Percentiles rank a stretch among this genome's conserved stretches.
phyloP scores from a whole-genome alignment of 169 alveolate species.

The Plasmodium yoelii region DNA sequence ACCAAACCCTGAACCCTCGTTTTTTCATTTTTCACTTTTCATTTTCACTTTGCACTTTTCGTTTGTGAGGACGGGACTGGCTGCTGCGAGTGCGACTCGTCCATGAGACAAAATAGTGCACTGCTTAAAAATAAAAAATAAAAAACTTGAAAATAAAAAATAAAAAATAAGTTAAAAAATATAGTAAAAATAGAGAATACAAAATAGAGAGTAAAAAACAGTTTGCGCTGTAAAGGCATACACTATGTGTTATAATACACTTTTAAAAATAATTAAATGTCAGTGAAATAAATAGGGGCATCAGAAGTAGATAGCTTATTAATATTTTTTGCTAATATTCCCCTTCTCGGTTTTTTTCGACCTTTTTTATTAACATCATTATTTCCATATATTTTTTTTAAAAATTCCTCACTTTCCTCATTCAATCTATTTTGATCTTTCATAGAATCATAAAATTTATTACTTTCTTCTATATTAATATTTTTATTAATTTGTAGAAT shows the following conservation, averaged over 20 bases:
- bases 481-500: background rate
- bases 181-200: too few species aligned
- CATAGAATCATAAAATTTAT: background rate
- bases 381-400: conserved; percentile 36
- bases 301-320: conserved; percentile 16
- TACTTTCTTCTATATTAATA: background rate
- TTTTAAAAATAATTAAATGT: background rate
- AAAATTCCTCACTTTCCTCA: conserved; percentile 18
- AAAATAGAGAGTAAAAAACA: too few species aligned
- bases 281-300: conserved; percentile 60
- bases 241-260: background rate
- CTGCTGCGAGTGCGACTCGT: too few species aligned
- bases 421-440: conserved; percentile 11
- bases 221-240: too few species aligned
- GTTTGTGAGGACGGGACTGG: too few species aligned
- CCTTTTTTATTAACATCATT: conserved; percentile 13
- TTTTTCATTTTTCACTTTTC: too few species aligned
- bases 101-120: too few species aligned
- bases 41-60: too few species aligned
- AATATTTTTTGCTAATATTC: conserved; percentile 26
- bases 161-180: too few species aligned
- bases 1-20: too few species aligned
- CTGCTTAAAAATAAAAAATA: too few species aligned
- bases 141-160: too few species aligned
- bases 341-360: conserved; percentile 10